Evolutionary conservation across 129 eudicot genomes (phyloP), one percentile per base, ranked within the genome.

Genomic region (Centella asiatica): DNA sequence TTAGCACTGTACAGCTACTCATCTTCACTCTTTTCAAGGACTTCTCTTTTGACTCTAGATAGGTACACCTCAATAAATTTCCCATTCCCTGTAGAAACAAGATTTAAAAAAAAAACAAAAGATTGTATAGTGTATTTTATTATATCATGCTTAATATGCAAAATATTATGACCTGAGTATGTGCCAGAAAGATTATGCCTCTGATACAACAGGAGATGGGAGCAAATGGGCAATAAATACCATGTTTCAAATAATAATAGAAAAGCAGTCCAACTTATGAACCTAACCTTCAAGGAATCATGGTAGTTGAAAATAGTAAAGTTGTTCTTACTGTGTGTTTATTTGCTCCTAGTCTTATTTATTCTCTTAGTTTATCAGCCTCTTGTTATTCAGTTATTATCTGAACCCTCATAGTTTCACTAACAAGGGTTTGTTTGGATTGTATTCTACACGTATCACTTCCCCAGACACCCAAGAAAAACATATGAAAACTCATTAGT

Each of bases 1-100:
- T 39, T 42, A n/a, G 18, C 50, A 49, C 24, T 29, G 42, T 33
- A 44, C 69, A 70, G 40, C 18, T 26, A 28, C 48, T 44, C 45
- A 44, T 68, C 29, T 40, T 68, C 72, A 44, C 66, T 44, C 48
- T 34, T 55, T 56, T 31, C 56, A 44, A 67, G 55, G 57, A 19
- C 46, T 39, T 55, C 31, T 69, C 29, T 65, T 58, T 39, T 18
- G 22, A 36, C 20, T n/a, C 25, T 39, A 18, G 25, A 24, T 39
- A 45, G 60, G 12, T 14, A 48, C 27, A 50, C 59, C 26, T 18
- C 26, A 26, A 14, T 50, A 10, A 22, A 5, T 65, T 40, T 64
- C 22, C 17, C 47, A 65, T 22, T 22, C 27, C n/a, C 18, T 57
- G 37, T 44, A 34, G 29, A 33, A 23, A 20, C 13, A 31, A 56